Evolutionary conservation across 2,329 filamentous ascomycete genomes (phyloP).

Genomic region (Periconia sp.): DNA sequence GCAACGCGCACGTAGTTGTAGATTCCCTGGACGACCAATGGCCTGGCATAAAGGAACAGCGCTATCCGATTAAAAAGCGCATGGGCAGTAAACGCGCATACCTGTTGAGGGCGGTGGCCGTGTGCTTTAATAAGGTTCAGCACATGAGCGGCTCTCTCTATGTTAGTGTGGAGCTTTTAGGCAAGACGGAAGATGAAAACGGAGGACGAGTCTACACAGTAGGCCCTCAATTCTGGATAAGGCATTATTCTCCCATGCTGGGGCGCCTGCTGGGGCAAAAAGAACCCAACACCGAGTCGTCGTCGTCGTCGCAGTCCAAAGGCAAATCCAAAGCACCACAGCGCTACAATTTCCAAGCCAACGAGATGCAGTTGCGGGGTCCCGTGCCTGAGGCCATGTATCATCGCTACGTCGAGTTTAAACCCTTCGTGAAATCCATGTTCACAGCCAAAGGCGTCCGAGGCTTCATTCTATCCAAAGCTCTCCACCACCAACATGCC

Average conservation of each 20-base stretch:
- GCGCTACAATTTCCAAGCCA: constrained; percentile 90
- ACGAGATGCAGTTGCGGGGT: constrained; percentile 83
- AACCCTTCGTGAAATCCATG: constrained; percentile 85
- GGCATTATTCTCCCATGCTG: constrained; percentile 87
- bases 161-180: constrained; percentile 77
- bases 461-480: constrained; percentile 78
- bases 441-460: constrained; percentile 77
- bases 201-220: constrained; percentile 75
- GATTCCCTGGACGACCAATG: constrained; percentile 64
- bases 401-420: constrained; percentile 92
- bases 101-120: constrained; percentile 67
- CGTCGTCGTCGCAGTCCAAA: constrained; percentile 41
- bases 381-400: constrained; percentile 81
- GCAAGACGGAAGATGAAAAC: constrained; percentile 67
- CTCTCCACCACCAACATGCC: constrained; percentile 85
- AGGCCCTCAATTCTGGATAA: constrained; percentile 74
- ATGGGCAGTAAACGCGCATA: constrained; percentile 87
- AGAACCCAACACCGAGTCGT: constrained; percentile 48
- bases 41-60: constrained; percentile 65
- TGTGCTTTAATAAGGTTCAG: constrained; percentile 61
- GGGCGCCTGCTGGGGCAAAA: constrained; percentile 73
- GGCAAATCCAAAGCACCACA: constrained; percentile 56
- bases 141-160: constrained; percentile 71
- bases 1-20: constrained; percentile 76
- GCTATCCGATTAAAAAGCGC: constrained; percentile 77